Evolutionary conservation across 108 stramenopile genomes (phyloP).

Genomic region (Nitzschia sp.): DNA sequence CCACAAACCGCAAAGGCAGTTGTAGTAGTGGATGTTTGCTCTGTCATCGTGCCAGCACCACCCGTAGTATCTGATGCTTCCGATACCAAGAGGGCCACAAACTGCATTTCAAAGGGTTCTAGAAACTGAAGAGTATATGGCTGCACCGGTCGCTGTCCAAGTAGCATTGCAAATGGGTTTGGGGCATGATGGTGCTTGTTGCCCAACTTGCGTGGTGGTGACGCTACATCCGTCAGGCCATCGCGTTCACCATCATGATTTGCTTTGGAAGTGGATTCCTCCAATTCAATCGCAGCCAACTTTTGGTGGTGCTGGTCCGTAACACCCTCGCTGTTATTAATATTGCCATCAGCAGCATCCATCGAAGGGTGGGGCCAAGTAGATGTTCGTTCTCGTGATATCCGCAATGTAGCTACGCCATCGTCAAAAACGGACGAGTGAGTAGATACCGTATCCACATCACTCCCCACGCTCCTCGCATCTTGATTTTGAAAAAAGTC

Average conservation of each 20-base stretch:
- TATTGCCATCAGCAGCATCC: neutral
- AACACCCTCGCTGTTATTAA: neutral
- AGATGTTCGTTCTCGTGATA: conserved; percentile 1
- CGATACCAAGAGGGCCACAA: conserved; percentile 13
- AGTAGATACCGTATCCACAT: neutral
- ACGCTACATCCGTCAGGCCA: neutral
- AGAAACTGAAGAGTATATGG: conserved; percentile 26
- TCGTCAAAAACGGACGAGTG: conserved; percentile 18
- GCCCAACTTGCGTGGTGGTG: neutral
- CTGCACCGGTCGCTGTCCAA: conserved; percentile 8
- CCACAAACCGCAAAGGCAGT: conserved; percentile 33
- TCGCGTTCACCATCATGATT: neutral
- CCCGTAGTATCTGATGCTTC: neutral
- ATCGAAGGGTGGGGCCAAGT: neutral
- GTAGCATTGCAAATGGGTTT: conserved; percentile 22
- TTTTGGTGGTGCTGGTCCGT: neutral
- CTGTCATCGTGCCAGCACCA: neutral
- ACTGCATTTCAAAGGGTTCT: conserved; percentile 24
- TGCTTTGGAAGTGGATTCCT: neutral
- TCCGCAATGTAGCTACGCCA: conserved; percentile 23
- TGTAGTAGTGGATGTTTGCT: neutral
- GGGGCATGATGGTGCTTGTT: neutral
- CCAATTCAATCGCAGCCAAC: neutral
- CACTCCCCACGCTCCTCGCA: neutral
- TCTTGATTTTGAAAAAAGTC: conserved; percentile 16